A percentile compares a stretch with the other conserved stretches of the same genome.
Conservation (phyloP, 2,329 filamentous ascomycete genomes). For the Talaromyces sp. region DNA sequence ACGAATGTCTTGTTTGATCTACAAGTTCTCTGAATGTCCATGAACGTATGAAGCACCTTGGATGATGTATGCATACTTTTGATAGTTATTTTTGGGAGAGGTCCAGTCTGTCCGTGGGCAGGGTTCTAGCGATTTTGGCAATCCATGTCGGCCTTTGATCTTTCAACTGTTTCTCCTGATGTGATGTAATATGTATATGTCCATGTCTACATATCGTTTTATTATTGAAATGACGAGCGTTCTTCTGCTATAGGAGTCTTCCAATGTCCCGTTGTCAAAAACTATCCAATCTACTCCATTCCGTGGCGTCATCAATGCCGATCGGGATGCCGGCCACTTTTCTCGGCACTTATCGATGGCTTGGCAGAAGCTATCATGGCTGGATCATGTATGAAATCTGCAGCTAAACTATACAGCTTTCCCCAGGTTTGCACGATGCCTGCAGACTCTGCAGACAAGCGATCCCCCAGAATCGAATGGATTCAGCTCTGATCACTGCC, state of each 20-base stretch:
- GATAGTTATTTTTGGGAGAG: constrained; percentile 16
- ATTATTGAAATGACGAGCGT: neutral
- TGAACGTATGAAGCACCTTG: constrained; percentile 35
- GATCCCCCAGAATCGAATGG: too few relatives aligned
- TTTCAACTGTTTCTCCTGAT: too few relatives aligned
- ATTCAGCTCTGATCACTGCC: too few relatives aligned
- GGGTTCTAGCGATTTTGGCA: constrained; percentile 8
- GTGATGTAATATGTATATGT: neutral
- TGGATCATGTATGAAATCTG: too few relatives aligned
- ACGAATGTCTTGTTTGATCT: constrained; percentile 23
- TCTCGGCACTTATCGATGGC: constrained; percentile 12
- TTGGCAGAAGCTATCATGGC: too few relatives aligned
- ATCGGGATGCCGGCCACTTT: constrained; percentile 18
- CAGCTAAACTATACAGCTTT: neutral
- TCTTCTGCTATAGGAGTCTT: too few relatives aligned
- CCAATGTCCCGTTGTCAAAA: too few relatives aligned
- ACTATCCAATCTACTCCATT: too few relatives aligned
- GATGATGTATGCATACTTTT: constrained; percentile 41
- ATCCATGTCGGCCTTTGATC: neutral
- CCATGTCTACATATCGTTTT: neutral
- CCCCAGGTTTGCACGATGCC: neutral
- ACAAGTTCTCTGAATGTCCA: constrained; percentile 27
- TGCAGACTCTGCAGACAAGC: too few relatives aligned
- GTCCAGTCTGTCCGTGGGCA: constrained; percentile 11
- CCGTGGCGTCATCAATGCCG: constrained; percentile 4